phyloP scores from a whole-genome alignment of 768 basidiomycete species.

The Lentinus tigrinus region DNA sequence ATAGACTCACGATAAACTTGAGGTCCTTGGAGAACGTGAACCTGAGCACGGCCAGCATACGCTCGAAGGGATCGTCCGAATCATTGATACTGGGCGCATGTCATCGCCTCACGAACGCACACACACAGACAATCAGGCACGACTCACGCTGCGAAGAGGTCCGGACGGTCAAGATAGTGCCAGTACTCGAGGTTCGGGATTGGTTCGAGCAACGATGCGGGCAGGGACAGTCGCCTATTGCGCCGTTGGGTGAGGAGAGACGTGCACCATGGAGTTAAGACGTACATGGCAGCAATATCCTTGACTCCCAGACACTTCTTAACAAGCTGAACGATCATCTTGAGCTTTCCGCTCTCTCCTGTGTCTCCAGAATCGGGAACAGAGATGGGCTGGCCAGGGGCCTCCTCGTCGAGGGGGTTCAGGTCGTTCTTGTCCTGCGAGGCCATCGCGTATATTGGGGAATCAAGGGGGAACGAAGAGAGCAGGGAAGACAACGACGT shows the following conservation, averaged over 20 bases:
- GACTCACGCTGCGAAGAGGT: constrained; percentile 87
- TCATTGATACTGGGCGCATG: constrained; percentile 74
- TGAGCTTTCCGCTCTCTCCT: constrained; percentile 89
- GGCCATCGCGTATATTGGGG: neutral
- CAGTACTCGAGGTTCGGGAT: constrained; percentile 96
- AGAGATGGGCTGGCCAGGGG: constrained; percentile 51
- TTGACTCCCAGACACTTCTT: constrained; percentile 92
- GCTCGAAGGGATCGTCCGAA: constrained; percentile 86
- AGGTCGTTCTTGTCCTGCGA: constrained; percentile 13
- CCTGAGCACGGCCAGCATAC: constrained; percentile 89
- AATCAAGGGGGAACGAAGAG: neutral
- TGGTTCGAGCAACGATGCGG: constrained; percentile 90
- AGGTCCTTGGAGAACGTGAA: constrained; percentile 93
- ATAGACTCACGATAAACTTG: constrained; percentile 68
- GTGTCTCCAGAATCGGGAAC: constrained; percentile 68
- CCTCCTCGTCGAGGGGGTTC: constrained; percentile 23
- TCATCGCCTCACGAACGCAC: neutral
- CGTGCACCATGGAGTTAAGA: constrained; percentile 19
- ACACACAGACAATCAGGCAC: neutral
- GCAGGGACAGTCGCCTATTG: constrained; percentile 83
- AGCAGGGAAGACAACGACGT: neutral
- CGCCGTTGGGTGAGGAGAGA: constrained; percentile 1
- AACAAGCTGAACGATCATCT: constrained; percentile 89
- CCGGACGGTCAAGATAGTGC: constrained; percentile 90
- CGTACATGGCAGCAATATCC: constrained; percentile 91